phyloP scores from a whole-genome alignment of 2,329 filamentous ascomycete species.

The Lachnellula arida region DNA sequence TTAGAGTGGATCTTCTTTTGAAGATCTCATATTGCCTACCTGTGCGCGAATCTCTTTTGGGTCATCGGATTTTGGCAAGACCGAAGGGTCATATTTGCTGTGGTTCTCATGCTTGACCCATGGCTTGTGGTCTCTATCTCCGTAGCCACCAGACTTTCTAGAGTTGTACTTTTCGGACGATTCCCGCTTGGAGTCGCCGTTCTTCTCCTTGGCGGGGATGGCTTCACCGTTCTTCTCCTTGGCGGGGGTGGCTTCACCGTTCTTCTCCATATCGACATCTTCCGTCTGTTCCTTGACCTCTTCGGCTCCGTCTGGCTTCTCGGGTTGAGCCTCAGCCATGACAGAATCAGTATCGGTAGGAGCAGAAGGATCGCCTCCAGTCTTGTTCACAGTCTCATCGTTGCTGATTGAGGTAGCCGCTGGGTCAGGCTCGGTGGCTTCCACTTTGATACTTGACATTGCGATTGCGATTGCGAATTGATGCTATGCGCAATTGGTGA shows the following conservation, averaged over 20 bases:
- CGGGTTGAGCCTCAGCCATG: conserved; percentile 10
- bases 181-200: background rate
- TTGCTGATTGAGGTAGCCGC: conserved; percentile 20
- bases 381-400: conserved; percentile 16
- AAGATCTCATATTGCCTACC: conserved; percentile 35
- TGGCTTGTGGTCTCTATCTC: background rate
- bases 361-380: conserved; percentile 10
- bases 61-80: conserved; percentile 53
- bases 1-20: conserved; percentile 4
- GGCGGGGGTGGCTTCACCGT: background rate
- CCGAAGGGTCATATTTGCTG: conserved; percentile 53
- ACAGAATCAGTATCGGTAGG: conserved; percentile 11
- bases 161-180: background rate
- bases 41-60: conserved; percentile 63
- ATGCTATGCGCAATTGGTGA: background rate
- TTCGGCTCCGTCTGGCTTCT: conserved; percentile 13
- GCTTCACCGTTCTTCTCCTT: background rate
- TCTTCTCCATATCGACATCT: background rate
- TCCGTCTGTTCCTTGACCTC: background rate
- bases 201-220: conserved; percentile 1
- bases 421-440: conserved; percentile 22
- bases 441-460: conserved; percentile 24
- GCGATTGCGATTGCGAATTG: conserved; percentile 15
- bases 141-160: background rate
- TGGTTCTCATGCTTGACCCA: conserved; percentile 36